Base-by-base conservation (phyloP, 768 basidiomycete genomes). In the Tulasnella sp. region DNA sequence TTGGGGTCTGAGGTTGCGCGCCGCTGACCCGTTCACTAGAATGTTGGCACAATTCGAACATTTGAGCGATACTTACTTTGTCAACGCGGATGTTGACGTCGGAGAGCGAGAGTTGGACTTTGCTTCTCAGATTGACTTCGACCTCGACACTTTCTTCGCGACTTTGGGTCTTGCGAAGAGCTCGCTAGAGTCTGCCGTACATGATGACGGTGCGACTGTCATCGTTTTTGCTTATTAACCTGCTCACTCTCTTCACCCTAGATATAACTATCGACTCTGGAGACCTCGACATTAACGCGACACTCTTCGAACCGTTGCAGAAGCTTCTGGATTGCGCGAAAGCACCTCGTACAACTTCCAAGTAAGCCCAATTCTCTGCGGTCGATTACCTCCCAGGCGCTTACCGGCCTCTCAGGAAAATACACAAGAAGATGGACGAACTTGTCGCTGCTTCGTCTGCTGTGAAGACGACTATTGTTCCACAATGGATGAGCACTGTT, bases 1-100 rank as follows among this genome's bases (percentile, higher is more conserved):
- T 24, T 14, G 27, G 75, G 72, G 27, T 9, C 24, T 27, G 74
- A 19, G 46, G 14, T 31, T 27, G 34, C 36, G 31, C 19, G 14
- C 42, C 31, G 12, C 7, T 71, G 52, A 76, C 48, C 38, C 18
- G 48, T 34, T 52, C n/a, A 4, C 40, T 82, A 98, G 96, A 86
- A 92, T 98, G 85, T 91, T 96, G 82, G 92, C 94, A 0, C 96
- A 98, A 84, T 96, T 97, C 82, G 95, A 97, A 78, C 97, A 98
- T 84, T 88, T 98, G 3, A 91, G 93, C 0, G 94, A 95, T 82
- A 91, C 93, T 0, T 94, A 96, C 85, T 96, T 99, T 83, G 88
- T 88, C 78, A 91, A 90, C 24, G 93, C 92, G 81, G 92, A 94
- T n/a, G 89, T 92, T 75, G 98, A 98, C 84, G 85, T 97, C 36